These are phyloP conservation scores for Aspergillus pseudotamarii DNA, from an alignment of 2,329 filamentous ascomycete species.

Conservation along the genomic window DNA sequence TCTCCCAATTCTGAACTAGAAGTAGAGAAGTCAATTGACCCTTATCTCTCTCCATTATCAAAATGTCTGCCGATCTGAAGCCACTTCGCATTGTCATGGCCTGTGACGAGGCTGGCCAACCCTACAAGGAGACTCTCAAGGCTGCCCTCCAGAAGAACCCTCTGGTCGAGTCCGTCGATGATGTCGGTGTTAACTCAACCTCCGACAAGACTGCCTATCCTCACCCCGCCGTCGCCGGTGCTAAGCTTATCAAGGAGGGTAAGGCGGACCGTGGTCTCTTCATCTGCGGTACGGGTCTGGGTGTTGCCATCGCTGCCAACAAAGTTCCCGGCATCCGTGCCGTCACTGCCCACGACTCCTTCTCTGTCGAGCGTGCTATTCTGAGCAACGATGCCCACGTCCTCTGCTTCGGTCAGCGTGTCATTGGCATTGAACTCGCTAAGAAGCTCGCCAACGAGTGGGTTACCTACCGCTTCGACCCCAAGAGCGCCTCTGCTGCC, in stretches of 20 bases:
- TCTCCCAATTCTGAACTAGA: background rate
- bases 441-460: slow-evolving; percentile 77
- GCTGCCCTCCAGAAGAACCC: slow-evolving; percentile 68
- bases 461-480: slow-evolving; percentile 81
- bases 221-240: slow-evolving; percentile 73
- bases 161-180: slow-evolving; percentile 68
- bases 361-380: slow-evolving; percentile 77
- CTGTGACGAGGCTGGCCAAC: slow-evolving; percentile 72
- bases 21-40: slow-evolving; percentile 1
- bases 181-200: slow-evolving; percentile 70
- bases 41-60: slow-evolving; percentile 9
- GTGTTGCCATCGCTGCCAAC: slow-evolving; percentile 86
- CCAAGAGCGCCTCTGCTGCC: slow-evolving; percentile 63
- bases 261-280: slow-evolving; percentile 72
- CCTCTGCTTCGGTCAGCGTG: slow-evolving; percentile 81
- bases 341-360: slow-evolving; percentile 87
- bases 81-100: slow-evolving; percentile 64
- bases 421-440: slow-evolving; percentile 79
- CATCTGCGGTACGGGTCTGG: slow-evolving; percentile 84
- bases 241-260: slow-evolving; percentile 53
- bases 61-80: slow-evolving; percentile 37
- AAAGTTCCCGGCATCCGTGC: slow-evolving; percentile 82
- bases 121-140: slow-evolving; percentile 79
- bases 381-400: slow-evolving; percentile 87
- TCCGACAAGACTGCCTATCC: slow-evolving; percentile 81